phyloP scores from a whole-genome alignment of 1,284 basidiomycete genomes.

The Porodaedalea pini region DNA sequence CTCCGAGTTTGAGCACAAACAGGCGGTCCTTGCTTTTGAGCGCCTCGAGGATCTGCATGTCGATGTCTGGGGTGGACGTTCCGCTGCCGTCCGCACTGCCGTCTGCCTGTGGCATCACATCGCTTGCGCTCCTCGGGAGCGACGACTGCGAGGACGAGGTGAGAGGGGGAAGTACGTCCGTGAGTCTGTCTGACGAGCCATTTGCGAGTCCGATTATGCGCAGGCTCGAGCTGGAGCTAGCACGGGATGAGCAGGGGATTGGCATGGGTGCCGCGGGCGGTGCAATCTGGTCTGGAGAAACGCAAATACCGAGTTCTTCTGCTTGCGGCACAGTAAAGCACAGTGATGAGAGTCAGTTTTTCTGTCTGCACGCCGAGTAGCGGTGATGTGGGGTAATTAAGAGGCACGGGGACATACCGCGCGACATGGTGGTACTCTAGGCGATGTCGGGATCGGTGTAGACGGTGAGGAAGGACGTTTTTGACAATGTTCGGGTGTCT shows the following conservation, averaged over 20 bases:
- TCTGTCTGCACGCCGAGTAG: neutral
- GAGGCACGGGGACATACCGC: conserved; percentile 12
- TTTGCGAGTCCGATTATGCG: neutral
- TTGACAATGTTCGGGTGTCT: neutral
- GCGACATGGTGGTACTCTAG: conserved; percentile 12
- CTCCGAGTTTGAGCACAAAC: conserved; percentile 79
- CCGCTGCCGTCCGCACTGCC: conserved; percentile 10
- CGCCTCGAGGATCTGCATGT: conserved; percentile 77
- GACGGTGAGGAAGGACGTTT: neutral
- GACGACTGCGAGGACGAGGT: conserved; percentile 11
- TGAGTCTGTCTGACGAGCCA: conserved; percentile 6
- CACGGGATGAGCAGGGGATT: conserved; percentile 12
- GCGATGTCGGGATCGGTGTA: neutral
- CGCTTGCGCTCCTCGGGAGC: neutral
- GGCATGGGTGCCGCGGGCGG: neutral
- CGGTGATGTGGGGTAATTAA: neutral
- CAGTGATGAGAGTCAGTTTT: neutral
- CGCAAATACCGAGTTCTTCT: conserved; percentile 10
- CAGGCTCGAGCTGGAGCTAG: conserved; percentile 10
- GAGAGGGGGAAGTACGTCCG: neutral
- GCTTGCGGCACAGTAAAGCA: neutral
- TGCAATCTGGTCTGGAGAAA: conserved; percentile 4
- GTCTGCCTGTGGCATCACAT: conserved; percentile 9
- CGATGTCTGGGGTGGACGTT: conserved; percentile 45
- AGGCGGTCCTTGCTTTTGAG: conserved; percentile 80